These are phyloP conservation scores for Abortiporus biennis DNA, from an alignment of 1,284 basidiomycete genomes.

Conservation along the genomic window DNA sequence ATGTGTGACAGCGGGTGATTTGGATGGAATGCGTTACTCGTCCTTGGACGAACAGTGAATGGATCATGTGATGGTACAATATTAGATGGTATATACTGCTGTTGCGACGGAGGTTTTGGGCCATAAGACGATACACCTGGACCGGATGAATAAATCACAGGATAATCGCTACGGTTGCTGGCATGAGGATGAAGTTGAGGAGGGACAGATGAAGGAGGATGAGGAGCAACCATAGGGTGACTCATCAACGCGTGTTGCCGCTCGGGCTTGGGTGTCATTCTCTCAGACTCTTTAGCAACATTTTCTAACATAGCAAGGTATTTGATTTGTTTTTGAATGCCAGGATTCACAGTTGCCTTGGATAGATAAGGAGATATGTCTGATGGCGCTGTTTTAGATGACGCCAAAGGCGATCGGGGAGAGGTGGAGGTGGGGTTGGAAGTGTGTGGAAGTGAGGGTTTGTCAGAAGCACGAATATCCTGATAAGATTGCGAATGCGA, in stretches of 20 bases:
- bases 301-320: conserved; percentile 72
- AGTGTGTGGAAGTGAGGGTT: no score
- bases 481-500: no score
- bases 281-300: conserved; percentile 65
- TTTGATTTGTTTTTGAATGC: conserved; percentile 56
- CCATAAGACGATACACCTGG: conserved; percentile 10
- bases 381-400: no score
- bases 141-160: conserved; percentile 29
- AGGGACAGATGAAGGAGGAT: conserved; percentile 8
- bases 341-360: conserved; percentile 38
- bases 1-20: conserved; percentile 25
- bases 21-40: conserved; percentile 49
- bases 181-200: conserved; percentile 12
- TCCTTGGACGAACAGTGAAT: conserved; percentile 53
- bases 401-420: conserved; percentile 18
- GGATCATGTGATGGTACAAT: conserved; percentile 29
- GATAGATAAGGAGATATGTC: conserved; percentile 64
- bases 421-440: conserved; percentile 6
- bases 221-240: conserved; percentile 3
- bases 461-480: no score
- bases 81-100: conserved; percentile 13
- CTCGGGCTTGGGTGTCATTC: conserved; percentile 43
- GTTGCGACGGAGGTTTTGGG: conserved; percentile 11
- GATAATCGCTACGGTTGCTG: conserved; percentile 10
- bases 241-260: conserved; percentile 18